These are phyloP conservation scores for Suillus occidentalis DNA, from an alignment of 768 basidiomycete genomes.

Conservation along the genomic window DNA sequence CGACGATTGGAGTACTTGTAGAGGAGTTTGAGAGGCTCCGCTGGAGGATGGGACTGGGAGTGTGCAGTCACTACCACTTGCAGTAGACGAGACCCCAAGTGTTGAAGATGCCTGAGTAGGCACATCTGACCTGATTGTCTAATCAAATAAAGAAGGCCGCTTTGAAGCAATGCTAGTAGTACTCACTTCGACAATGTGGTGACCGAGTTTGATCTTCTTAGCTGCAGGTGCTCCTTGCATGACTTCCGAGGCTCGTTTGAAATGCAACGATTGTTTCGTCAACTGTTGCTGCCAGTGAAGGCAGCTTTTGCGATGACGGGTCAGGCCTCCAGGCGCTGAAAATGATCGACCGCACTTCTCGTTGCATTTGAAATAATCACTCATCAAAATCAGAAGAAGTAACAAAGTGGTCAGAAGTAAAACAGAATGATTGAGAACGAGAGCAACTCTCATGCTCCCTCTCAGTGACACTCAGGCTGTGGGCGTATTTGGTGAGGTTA, in stretches of 20 bases:
- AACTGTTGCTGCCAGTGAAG: constrained; percentile 1
- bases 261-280: not conserved
- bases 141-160: not conserved
- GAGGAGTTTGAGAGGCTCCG: not conserved
- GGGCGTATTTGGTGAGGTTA: too few species aligned
- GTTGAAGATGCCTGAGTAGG: not conserved
- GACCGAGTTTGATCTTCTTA: not conserved
- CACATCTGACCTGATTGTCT: not conserved
- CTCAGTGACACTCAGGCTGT: too few species aligned
- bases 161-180: not conserved
- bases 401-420: too few species aligned
- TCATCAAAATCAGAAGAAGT: too few species aligned
- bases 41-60: not conserved
- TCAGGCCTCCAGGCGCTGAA: constrained; percentile 6
- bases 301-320: constrained; percentile 5
- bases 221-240: not conserved
- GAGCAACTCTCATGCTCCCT: too few species aligned
- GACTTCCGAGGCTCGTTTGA: not conserved
- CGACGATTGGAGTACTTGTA: not conserved
- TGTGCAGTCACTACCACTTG: too few species aligned
- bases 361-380: too few species aligned
- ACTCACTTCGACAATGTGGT: not conserved
- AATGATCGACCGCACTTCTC: not conserved
- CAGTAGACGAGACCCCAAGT: not conserved
- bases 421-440: too few species aligned